Evolutionary conservation across 768 basidiomycete species (phyloP).

Genomic region (Phaeolepiota aurea): DNA sequence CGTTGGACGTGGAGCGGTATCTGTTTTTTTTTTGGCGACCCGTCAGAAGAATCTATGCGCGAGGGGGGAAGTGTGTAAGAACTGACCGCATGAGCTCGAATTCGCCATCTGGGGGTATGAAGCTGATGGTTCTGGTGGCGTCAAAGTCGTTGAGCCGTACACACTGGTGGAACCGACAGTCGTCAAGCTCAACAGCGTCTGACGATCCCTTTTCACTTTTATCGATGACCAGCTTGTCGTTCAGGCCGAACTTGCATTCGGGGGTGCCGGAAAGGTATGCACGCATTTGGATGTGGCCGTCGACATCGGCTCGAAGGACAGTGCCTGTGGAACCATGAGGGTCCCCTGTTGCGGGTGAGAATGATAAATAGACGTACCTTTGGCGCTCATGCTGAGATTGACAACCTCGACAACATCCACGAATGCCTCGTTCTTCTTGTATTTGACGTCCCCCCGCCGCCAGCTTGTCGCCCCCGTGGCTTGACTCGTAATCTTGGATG

Average conservation of each 20-base stretch:
- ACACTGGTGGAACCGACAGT: conserved; percentile 98
- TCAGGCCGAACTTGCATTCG: conserved; percentile 97
- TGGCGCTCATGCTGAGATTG: conserved; percentile 95
- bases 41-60: not conserved
- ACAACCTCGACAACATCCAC: conserved; percentile 99
- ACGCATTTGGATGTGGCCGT: conserved; percentile 96
- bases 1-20: conserved; percentile 92
- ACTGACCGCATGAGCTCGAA: conserved; percentile 94
- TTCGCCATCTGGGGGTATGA: conserved; percentile 97
- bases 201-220: conserved; percentile 60
- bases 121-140: conserved; percentile 87
- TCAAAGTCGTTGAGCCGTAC: conserved; percentile 94
- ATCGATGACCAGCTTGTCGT: conserved; percentile 97
- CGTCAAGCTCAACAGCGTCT: conserved; percentile 92
- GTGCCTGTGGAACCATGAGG: conserved; percentile 43
- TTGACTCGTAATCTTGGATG: conserved; percentile 93
- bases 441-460: conserved; percentile 93
- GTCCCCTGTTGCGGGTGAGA: too few species aligned
- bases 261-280: conserved; percentile 96
- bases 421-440: conserved; percentile 99
- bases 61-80: too few species aligned
- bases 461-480: conserved; percentile 96
- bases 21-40: conserved; percentile 28
- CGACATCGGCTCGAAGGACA: conserved; percentile 90
- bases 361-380: conserved; percentile 44